A percentile compares a stretch with the other conserved stretches of the same genome.
These are phyloP conservation scores for Gossypium australe DNA, from an alignment of 345 rosid species.

Conservation along the genomic window DNA sequence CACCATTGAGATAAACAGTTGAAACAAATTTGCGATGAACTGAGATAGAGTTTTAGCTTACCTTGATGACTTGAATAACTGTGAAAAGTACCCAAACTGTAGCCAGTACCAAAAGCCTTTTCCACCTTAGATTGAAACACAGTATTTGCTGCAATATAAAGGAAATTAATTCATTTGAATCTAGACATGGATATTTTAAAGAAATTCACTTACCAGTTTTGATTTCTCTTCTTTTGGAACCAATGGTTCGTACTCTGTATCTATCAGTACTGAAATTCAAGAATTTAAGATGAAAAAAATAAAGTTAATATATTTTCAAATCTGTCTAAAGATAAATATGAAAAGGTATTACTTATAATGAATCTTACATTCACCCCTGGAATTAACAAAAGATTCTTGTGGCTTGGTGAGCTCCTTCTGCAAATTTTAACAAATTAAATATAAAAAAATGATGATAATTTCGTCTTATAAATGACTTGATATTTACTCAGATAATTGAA, in stretches of 20 bases:
- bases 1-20: not conserved
- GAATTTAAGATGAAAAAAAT: not conserved
- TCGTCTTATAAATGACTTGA: not conserved
- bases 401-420: conserved; percentile 65
- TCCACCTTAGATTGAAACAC: conserved; percentile 67
- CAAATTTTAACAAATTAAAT: conserved; percentile 12
- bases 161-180: not conserved
- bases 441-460: not conserved
- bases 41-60: conserved; percentile 13
- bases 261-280: conserved; percentile 57
- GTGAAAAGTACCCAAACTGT: conserved; percentile 68
- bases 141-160: conserved; percentile 48
- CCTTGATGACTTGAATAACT: conserved; percentile 69
- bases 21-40: not conserved
- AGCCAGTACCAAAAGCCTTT: conserved; percentile 41
- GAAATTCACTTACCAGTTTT: conserved; percentile 35
- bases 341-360: not conserved
- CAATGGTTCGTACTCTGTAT: conserved; percentile 68
- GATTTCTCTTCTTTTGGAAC: conserved; percentile 66
- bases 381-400: conserved; percentile 39
- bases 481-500: not conserved
- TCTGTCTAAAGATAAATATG: not conserved
- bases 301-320: not conserved
- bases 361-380: conserved; percentile 76
- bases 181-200: not conserved